Evolutionary conservation across 495 filamentous ascomycete species (phyloP), one percentile per base, ranked within the genome.

Genomic region (Lentithecium fluviatile): DNA sequence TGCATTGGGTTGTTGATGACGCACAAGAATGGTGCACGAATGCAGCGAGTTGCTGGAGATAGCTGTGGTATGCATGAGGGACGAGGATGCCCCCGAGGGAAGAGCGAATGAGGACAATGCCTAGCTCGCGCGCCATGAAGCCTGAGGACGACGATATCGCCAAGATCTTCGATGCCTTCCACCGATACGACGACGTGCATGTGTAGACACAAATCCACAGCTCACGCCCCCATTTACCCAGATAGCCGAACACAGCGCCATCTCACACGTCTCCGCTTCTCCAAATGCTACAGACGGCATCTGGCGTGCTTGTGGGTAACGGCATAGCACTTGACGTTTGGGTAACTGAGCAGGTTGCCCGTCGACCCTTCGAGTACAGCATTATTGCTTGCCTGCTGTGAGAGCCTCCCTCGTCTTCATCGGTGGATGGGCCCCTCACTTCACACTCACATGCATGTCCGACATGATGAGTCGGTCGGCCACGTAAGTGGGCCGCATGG

Each of bases 141-240:
- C 29, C 29, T 10, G 29, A 32, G 29, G 29, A 10, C 29, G 10
- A 32, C 29, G 10, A 43, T 43, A 43, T 43, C 40, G 40, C 40
- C 40, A 43, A 43, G 40, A 20, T 20, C 40, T 15, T 43, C 13
- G 15, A 43, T 43, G 13, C 15, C 40, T 43, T 15, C 13, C 19
- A 15, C 19, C 19, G 40, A 43, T 43, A 43, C 40, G 40, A 32
- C 29, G 29, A 32, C 29, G 29, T n/a, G n/a, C n/a, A 43, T 6
- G 40, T 43, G 40, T 13, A 43, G n/a, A n/a, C n/a, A n/a, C n/a
- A n/a, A n/a, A n/a, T n/a, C n/a, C n/a, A n/a, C n/a, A n/a, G n/a
- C n/a, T n/a, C n/a, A n/a, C n/a, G n/a, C n/a, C 3, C 15, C 13
- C 34, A 55, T 58, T 64, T 64, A 58, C 29, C 60, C 60, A 64